These are phyloP conservation scores for Picea mariana DNA, from an alignment of 83 land plant species.

Conservation along the genomic window DNA sequence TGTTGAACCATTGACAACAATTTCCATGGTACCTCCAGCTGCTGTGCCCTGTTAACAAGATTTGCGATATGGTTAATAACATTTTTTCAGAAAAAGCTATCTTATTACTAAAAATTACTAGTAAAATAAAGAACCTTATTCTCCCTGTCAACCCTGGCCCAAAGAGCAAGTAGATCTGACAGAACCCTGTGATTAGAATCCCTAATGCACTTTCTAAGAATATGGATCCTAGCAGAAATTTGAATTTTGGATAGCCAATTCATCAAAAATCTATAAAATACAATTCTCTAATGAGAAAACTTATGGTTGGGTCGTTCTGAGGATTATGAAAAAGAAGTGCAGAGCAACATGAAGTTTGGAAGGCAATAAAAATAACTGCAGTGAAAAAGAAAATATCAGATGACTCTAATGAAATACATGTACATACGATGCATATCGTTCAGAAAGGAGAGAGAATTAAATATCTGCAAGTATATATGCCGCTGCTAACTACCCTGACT, in stretches of 20 bases:
- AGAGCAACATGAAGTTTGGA: neutral
- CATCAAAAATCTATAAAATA: neutral
- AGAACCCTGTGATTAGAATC: neutral
- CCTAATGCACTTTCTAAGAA: neutral
- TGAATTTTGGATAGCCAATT: neutral
- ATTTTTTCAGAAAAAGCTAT: neutral
- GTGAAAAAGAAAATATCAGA: neutral
- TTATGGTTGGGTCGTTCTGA: neutral
- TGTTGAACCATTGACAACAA: conserved; percentile 81
- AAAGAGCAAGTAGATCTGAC: neutral
- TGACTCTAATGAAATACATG: neutral
- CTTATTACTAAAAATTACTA: neutral
- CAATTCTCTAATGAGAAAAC: neutral
- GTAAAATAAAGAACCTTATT: neutral
- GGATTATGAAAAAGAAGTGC: neutral
- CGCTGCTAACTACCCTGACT: no score
- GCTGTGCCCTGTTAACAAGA: conserved; percentile 73
- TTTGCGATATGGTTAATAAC: neutral
- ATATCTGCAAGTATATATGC: no score
- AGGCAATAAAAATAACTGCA: neutral
- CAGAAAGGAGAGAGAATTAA: no score
- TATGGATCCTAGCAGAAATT: no score
- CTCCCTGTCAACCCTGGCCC: neutral
- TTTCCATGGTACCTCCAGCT: conserved; percentile 94
- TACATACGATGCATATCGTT: no score